These are phyloP conservation scores for Barbarea vulgaris DNA, from an alignment of 345 rosid genomes.

Conservation along the genomic window DNA sequence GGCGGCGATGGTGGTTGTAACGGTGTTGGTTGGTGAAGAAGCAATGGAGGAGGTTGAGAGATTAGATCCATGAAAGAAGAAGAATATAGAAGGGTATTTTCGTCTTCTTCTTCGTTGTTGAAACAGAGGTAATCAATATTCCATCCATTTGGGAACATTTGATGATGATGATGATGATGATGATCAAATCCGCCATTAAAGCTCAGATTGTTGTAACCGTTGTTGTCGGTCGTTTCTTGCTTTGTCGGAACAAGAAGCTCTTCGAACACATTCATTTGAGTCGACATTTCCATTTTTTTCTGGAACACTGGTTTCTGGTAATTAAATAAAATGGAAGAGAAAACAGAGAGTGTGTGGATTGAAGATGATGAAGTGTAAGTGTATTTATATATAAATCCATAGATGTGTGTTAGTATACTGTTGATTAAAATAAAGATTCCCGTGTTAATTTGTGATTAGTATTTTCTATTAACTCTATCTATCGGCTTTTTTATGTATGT, in stretches of 20 bases:
- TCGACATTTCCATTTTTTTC: conserved; percentile 60
- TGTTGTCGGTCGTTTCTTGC: conserved; percentile 44
- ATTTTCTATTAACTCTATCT: background rate
- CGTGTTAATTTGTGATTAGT: conserved; percentile 11
- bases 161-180: conserved; percentile 30
- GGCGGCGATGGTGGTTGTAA: conserved; percentile 43
- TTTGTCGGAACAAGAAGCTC: conserved; percentile 68
- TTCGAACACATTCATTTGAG: conserved; percentile 68
- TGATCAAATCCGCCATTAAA: conserved; percentile 36
- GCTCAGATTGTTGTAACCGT: conserved; percentile 24
- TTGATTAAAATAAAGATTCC: conserved; percentile 18
- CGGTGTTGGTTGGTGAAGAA: conserved; percentile 39
- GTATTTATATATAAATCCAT: conserved; percentile 38
- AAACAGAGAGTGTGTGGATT: conserved; percentile 31
- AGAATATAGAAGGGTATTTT: conserved; percentile 27
- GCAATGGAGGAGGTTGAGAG: conserved; percentile 43
- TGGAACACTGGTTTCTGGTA: background rate
- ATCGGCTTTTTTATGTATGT: conserved; percentile 7
- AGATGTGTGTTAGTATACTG: background rate
- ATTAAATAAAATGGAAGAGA: background rate
- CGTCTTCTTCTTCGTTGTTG: conserved; percentile 41
- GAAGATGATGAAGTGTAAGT: conserved; percentile 36
- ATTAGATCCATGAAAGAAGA: conserved; percentile 46
- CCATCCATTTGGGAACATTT: conserved; percentile 52
- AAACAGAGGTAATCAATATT: conserved; percentile 54